Evolutionary conservation across 2,329 filamentous ascomycete genomes (phyloP), one percentile per base, ranked within the genome.

Genomic region (Coleophoma eucalyptorum): DNA sequence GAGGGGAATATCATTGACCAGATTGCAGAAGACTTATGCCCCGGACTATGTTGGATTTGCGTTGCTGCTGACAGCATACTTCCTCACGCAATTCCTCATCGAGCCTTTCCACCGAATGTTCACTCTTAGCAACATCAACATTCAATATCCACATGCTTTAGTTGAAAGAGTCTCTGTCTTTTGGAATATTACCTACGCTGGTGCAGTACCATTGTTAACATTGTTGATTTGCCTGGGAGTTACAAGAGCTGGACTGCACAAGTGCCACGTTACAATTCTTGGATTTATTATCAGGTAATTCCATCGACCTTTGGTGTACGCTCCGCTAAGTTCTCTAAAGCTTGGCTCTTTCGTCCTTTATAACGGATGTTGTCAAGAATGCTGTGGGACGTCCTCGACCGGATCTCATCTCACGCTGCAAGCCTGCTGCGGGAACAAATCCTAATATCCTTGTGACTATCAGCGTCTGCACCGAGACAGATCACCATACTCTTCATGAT

Each of bases 81-180:
- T 87, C 16, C 61, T 84, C 51, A 82, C 86, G 63, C 55, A 71
- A 68, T 73, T 88, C 61, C 76, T 87, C 58, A 79, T 89, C 60
- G 84, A 86, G 54, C 94, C 94, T 0, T 97, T 97, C 67, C 91
- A 97, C 68, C 90, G 90, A 71, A 88, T 97, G 83, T 97, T 99
- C 72, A 88, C 83, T 57, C 80, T 97, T 55, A 88, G 91, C 66
- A 90, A 97, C 66, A 79, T 89, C 20, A 76, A 83, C 46, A 90
- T 97, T 53, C 86, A 90, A 57, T 97, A 87, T 64, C 94, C 94
- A 1, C 88, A 96, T 70, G 90, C 94, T 19, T 77, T 87, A 50
- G 71, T 87, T 46, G 92, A 99, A 69, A 82, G 91, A 55, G 94
- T 99, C 0, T 78, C 90, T 7, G 84, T 96, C 13, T 67, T 86